These are phyloP conservation scores for Omphalea diandra DNA, from an alignment of 441 rosid species.

Conservation along the genomic window DNA sequence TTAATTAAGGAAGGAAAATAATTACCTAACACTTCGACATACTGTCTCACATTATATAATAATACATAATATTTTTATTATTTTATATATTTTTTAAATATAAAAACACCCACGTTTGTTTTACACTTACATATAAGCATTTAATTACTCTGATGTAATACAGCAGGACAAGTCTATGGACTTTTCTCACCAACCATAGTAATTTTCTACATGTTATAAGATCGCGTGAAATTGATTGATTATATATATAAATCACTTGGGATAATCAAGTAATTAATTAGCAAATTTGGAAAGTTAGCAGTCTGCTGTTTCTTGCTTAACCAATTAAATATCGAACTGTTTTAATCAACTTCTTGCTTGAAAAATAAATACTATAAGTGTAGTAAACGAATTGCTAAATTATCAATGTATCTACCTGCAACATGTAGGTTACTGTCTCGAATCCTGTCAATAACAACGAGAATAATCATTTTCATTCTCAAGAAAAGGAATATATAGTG, in stretches of 20 bases:
- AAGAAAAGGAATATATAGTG: not conserved
- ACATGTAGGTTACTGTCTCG: slow-evolving; percentile 94
- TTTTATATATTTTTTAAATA: no score
- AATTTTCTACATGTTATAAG: not conserved
- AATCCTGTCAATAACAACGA: slow-evolving; percentile 52
- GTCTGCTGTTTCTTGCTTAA: no score
- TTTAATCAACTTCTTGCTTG: not conserved
- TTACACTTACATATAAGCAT: no score
- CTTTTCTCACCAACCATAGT: not conserved
- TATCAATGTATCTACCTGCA: slow-evolving; percentile 55
- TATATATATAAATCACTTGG: not conserved
- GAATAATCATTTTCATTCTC: slow-evolving; percentile 4
- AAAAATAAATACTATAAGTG: not conserved
- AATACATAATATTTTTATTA: no score
- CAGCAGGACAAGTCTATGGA: no score
- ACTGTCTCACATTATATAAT: no score
- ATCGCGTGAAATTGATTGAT: not conserved
- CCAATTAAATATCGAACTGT: not conserved
- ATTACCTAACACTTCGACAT: no score
- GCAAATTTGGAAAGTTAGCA: no score
- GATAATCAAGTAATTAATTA: not conserved
- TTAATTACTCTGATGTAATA: no score
- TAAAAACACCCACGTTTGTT: no score
- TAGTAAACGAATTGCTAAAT: not conserved
- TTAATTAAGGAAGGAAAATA: no score